Conservation (phyloP, 306 rosid species). For the Abrus pulchellus region DNA sequence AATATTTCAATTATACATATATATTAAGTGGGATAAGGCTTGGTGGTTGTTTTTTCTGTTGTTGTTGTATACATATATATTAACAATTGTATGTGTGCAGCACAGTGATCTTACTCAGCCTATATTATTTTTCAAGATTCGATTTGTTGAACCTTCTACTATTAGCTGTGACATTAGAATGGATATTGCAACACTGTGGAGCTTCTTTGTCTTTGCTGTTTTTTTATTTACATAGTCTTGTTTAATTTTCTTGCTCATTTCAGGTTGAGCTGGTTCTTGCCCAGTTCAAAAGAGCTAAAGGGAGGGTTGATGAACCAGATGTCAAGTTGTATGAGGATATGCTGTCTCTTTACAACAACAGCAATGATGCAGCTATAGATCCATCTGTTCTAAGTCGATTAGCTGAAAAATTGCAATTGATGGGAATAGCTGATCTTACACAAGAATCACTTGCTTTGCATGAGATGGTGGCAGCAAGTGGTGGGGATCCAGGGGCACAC, state of each 20-base stretch:
- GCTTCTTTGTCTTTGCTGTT: conserved; percentile 9
- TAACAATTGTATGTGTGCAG: conserved; percentile 11
- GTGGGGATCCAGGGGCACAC: conserved; percentile 89
- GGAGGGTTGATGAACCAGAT: conserved; percentile 77
- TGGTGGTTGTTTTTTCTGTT: too few relatives aligned
- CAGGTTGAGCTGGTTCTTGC: conserved; percentile 97
- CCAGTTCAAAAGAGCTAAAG: conserved; percentile 95
- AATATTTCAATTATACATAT: conserved; percentile 3
- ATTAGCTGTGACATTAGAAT: conserved; percentile 28
- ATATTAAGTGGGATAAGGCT: too few relatives aligned
- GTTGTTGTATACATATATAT: too few relatives aligned
- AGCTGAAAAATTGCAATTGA: conserved; percentile 81
- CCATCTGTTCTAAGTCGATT: conserved; percentile 69
- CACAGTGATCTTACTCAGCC: background rate
- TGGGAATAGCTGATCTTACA: conserved; percentile 81
- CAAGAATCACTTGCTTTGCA: conserved; percentile 92
- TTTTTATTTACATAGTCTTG: conserved; percentile 31
- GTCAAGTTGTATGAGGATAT: conserved; percentile 79
- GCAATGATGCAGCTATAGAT: conserved; percentile 64
- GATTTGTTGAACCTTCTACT: conserved; percentile 3
- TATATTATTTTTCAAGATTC: conserved; percentile 18
- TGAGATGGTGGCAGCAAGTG: conserved; percentile 84
- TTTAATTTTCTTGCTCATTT: conserved; percentile 42
- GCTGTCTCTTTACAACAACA: conserved; percentile 61
- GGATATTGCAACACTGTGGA: conserved; percentile 15